Evolutionary conservation across 169 alveolate species (phyloP).

Genomic region (Fabrea salina): DNA sequence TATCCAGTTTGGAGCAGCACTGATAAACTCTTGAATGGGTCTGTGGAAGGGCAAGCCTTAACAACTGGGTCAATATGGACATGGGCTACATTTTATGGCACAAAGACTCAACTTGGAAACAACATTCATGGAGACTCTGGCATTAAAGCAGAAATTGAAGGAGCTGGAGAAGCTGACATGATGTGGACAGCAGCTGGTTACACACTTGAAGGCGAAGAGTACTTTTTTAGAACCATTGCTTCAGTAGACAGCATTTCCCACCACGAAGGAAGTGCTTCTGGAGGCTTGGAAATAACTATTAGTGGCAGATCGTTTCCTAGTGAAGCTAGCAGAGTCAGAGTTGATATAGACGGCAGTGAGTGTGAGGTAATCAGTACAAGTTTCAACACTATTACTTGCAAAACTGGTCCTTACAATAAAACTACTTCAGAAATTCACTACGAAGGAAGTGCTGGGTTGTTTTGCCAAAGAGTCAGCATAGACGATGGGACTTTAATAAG

Average conservation of each 20-base stretch:
- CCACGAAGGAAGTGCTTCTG: not conserved
- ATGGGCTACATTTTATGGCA: too few relatives aligned
- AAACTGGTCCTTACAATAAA: not conserved
- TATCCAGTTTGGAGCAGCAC: too few relatives aligned
- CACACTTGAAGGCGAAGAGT: not conserved
- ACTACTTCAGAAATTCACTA: not conserved
- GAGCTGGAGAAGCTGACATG: slow-evolving; percentile 9
- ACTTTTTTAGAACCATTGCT: slow-evolving; percentile 13
- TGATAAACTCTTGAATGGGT: too few relatives aligned
- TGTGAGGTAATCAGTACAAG: not conserved
- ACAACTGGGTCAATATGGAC: too few relatives aligned
- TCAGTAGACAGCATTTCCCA: not conserved
- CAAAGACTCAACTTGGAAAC: not conserved
- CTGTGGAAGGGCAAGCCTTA: too few relatives aligned
- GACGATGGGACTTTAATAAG: too few relatives aligned
- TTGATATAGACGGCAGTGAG: not conserved
- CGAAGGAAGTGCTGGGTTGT: slow-evolving; percentile 18
- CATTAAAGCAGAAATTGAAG: not conserved
- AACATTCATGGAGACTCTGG: slow-evolving; percentile 5
- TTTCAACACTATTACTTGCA: not conserved
- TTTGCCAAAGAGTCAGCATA: too few relatives aligned
- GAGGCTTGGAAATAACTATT: not conserved
- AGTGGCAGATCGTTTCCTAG: slow-evolving; percentile 22
- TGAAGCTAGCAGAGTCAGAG: not conserved
- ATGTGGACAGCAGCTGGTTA: not conserved